Conservation (phyloP, 2,329 filamentous ascomycete genomes). For the Verticillium zaregamsianum region DNA sequence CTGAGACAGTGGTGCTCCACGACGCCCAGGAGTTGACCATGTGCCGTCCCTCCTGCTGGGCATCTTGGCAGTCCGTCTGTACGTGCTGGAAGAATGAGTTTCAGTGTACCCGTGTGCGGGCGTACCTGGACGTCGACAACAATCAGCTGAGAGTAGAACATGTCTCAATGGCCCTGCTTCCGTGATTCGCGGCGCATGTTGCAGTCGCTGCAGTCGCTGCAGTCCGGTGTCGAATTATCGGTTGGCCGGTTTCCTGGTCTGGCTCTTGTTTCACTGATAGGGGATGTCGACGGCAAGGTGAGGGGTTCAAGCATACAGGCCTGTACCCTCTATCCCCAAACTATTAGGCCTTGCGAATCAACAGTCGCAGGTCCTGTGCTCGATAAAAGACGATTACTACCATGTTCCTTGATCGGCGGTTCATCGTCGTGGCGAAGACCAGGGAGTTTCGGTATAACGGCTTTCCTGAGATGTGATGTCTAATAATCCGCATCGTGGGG, state of each 20-base stretch:
- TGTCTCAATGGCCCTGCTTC: background rate
- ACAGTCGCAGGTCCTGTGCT: background rate
- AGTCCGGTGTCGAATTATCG: background rate
- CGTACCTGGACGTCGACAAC: background rate
- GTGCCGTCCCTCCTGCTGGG: background rate
- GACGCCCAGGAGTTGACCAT: background rate
- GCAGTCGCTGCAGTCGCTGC: background rate
- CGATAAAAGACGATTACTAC: too few species aligned
- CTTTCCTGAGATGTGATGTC: too few species aligned
- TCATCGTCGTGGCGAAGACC: too few species aligned
- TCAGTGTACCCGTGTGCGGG: background rate
- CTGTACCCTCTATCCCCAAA: constrained; percentile 7
- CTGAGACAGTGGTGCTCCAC: background rate
- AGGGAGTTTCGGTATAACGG: too few species aligned
- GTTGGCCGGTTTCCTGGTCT: constrained; percentile 3
- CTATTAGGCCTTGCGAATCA: background rate
- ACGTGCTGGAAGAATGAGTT: background rate
- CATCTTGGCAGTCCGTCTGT: background rate
- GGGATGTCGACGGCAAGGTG: constrained; percentile 5
- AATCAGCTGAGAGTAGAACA: background rate
- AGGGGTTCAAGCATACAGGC: background rate
- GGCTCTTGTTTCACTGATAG: constrained; percentile 13
- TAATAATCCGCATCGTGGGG: too few species aligned
- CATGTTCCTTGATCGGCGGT: too few species aligned
- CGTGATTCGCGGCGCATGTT: background rate